phyloP scores from a whole-genome alignment of 345 rosid genomes.

The Rhodomyrtus tomentosa region DNA sequence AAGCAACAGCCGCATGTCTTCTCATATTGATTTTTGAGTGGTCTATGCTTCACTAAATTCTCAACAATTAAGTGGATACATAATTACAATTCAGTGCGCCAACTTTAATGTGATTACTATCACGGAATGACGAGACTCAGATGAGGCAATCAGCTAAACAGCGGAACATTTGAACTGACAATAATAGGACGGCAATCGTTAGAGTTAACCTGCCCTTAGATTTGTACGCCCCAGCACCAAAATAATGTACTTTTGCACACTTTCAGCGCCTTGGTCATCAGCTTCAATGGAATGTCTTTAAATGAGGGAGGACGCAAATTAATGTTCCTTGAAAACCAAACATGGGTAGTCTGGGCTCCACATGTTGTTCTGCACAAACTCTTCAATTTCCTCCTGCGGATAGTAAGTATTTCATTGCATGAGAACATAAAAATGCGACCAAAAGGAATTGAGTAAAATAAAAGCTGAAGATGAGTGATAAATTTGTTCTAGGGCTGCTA shows the following conservation, averaged over 20 bases:
- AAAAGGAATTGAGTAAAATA: not conserved
- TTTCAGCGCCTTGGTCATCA: not conserved
- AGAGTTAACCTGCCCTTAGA: not conserved
- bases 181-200: not conserved
- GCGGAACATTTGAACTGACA: not conserved
- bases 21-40: not conserved
- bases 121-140: not conserved
- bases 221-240: not conserved
- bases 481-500: not conserved
- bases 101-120: not conserved
- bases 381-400: constrained; percentile 57
- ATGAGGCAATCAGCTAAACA: not conserved
- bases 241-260: not conserved
- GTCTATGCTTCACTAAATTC: not conserved
- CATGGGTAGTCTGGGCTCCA: constrained; percentile 89
- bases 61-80: not conserved
- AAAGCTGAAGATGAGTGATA: not conserved
- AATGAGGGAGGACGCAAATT: not conserved
- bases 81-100: not conserved
- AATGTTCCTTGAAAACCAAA: constrained; percentile 52
- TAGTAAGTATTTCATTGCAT: not conserved
- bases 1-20: not conserved
- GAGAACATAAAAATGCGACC: not conserved
- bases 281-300: not conserved
- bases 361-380: constrained; percentile 72